Conservation (phyloP, 228 moss, liverwort and hornwort genomes). For the Sphagnum magellanicum region DNA sequence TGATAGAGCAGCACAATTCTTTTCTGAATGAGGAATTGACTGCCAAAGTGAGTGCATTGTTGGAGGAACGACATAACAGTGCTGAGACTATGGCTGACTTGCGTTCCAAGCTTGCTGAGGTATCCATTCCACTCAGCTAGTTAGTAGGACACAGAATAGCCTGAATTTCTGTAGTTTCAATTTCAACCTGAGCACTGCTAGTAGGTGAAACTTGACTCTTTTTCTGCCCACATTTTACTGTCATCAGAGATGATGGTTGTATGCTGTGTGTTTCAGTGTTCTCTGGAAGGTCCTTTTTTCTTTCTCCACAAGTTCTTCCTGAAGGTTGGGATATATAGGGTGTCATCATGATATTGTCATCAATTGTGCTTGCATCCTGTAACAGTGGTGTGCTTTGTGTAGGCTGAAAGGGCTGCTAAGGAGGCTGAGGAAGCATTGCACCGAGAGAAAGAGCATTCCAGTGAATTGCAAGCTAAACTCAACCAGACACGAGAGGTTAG, state of each 20-base stretch:
- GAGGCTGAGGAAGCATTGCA: slow-evolving; percentile 52
- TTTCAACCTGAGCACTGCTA: background rate
- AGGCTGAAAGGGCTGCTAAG: slow-evolving; percentile 76
- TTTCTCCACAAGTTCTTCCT: too few species aligned
- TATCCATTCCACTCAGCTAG: slow-evolving; percentile 1
- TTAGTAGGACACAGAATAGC: background rate
- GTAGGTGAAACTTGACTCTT: slow-evolving; percentile 1
- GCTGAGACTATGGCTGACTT: slow-evolving; percentile 68
- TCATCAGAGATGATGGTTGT: too few species aligned
- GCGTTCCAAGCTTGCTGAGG: slow-evolving; percentile 64
- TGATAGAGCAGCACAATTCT: slow-evolving; percentile 78
- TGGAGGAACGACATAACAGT: slow-evolving; percentile 81
- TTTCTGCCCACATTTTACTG: too few species aligned
- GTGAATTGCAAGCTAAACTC: slow-evolving; percentile 78
- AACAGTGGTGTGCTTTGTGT: slow-evolving; percentile 2
- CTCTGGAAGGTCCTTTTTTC: background rate
- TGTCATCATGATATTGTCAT: too few species aligned
- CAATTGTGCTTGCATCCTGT: too few species aligned
- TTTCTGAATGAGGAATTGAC: slow-evolving; percentile 88
- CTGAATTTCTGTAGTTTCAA: too few species aligned
- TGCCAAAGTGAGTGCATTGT: slow-evolving; percentile 56
- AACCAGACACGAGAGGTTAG: slow-evolving; percentile 75
- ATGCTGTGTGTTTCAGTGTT: background rate
- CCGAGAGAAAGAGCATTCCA: slow-evolving; percentile 56
- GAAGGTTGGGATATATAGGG: too few species aligned